Base-by-base conservation (phyloP, 805 yeast genomes). In the Candida parachauliodes region DNA sequence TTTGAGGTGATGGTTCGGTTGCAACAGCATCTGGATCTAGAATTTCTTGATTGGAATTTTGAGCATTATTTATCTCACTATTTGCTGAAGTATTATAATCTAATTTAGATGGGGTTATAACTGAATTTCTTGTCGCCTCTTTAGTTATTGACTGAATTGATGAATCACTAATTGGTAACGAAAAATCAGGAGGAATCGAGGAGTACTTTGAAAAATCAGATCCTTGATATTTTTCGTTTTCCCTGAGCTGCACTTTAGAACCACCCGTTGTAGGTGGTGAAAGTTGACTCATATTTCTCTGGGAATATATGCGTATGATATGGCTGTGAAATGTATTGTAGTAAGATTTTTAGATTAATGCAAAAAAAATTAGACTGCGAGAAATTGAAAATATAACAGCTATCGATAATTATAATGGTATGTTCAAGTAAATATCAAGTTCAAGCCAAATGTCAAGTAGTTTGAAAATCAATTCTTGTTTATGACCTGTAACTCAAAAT, bases 121-220 rank as follows among this genome's bases (percentile, higher is more conserved):
- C 20, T 27, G 17, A 11, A 5, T 20, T 15, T 11, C 21, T 22
- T 9, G 22, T 18, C n/a, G 8, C 30, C 37, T 27, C 30, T 5
- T 16, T 27, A 18, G 16, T 14, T 20, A 31, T 38, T 21, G 44
- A 36, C 17, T 37, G 36, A 18, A 31, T 38, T 21, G 44, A 36
- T 15, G 40, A 36, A 18, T 20, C 19, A 22, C 28, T 44, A 15
- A 20, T 40, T 8, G 32, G 44, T 12, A 36, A 39, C 14, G 31
- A 45, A 12, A 20, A 36, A 26, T 29, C 22, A n/a, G 26, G 19
- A 12, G 30, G 15, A 11, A 27, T 27, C 15, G 30, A 18, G 16
- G 30, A 17, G 15, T 27, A 27, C 8, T 18, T 27, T 12, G 30
- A 27, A 27, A 27, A 12, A 17, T 12, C 15, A 27, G n/a, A 12